Evolutionary conservation across 2,329 filamentous ascomycete species (phyloP), one percentile per base, ranked within the genome.

Genomic region (Hypomyces perniciosus): DNA sequence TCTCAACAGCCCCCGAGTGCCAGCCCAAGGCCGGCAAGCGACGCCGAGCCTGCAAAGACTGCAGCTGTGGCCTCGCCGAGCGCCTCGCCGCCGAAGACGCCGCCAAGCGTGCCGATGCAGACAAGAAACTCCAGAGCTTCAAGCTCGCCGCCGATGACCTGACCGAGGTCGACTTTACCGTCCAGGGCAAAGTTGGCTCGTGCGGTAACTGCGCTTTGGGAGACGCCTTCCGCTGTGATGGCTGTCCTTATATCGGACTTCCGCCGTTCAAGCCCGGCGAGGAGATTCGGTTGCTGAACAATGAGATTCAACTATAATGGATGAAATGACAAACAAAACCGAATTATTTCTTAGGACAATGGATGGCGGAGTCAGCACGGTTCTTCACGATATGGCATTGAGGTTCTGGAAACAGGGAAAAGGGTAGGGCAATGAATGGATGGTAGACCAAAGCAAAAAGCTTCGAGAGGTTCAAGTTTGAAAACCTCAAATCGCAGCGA

Each of bases 261-360:
- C 93, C 93, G 10, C 88, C 93, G 4, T 99, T 99, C 77, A 96
- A 96, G 76, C 90, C 90, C 4, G 93, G 93, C 12, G 91, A 99
- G 75, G 90, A 97, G 72, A 90, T 97, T 46, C 80, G 84, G 63
- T 75, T 99, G 54, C 67, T 96, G 62, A 92, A 95, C 68, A 89
- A 95, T 59, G 83, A 89, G 63, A 81, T 90, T 53, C 91, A 96
- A 73, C 72, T 96, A 64, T 96, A 62, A 57, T n/a, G 33, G 13
- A n/a, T 13, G 43, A 48, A 33, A 39, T 20, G 43, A 51, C 43
- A 38, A 40, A 42, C 46, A 47, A 46, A 53, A 33, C 44, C 10
- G 29, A 44, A 35, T 38, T 50, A 28, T 13, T 29, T 20, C 20
- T 13, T 3, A 42, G 20, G 20, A 20, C n/a, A 34, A 44, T 50